Evolutionary conservation across 2,329 filamentous ascomycete species (phyloP).

Genomic region (Ascochyta viciae-villosae): DNA sequence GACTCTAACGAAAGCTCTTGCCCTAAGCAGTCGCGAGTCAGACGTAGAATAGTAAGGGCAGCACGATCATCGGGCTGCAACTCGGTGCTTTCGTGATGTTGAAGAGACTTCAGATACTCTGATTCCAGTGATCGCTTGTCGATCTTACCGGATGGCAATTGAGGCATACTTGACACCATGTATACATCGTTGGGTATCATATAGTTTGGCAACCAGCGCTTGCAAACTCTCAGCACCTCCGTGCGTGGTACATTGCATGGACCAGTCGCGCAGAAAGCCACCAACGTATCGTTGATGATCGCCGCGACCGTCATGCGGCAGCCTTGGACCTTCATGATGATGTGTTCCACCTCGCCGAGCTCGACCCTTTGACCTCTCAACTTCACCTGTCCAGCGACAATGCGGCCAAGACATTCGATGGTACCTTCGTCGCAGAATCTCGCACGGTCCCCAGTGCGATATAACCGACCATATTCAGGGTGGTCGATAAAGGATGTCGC

Average conservation of each 20-base stretch:
- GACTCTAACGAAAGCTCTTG: slow-evolving; percentile 47
- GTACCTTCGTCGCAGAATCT: slow-evolving; percentile 70
- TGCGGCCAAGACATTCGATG: slow-evolving; percentile 83
- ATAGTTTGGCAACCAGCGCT: slow-evolving; percentile 77
- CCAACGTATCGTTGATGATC: slow-evolving; percentile 71
- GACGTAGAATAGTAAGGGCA: slow-evolving; percentile 45
- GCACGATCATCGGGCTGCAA: slow-evolving; percentile 21
- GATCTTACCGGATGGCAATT: slow-evolving; percentile 82
- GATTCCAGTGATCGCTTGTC: slow-evolving; percentile 71
- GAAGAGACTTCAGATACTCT: slow-evolving; percentile 55
- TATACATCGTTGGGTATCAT: slow-evolving; percentile 83
- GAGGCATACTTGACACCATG: slow-evolving; percentile 69
- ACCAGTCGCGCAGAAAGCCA: slow-evolving; percentile 74
- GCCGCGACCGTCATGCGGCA: slow-evolving; percentile 71
- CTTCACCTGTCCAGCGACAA: slow-evolving; percentile 83
- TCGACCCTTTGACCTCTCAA: slow-evolving; percentile 84
- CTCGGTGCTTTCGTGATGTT: slow-evolving; percentile 19
- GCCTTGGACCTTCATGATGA: slow-evolving; percentile 36
- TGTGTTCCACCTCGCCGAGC: slow-evolving; percentile 65
- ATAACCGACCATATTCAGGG: slow-evolving; percentile 70
- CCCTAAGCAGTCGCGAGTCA: slow-evolving; percentile 54
- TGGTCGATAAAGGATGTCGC: slow-evolving; percentile 72
- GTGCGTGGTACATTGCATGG: slow-evolving; percentile 47
- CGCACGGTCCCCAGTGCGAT: slow-evolving; percentile 86
- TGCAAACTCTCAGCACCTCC: slow-evolving; percentile 66